Conservation (phyloP, 2,329 filamentous ascomycete genomes). For the Exserohilum turcica region DNA sequence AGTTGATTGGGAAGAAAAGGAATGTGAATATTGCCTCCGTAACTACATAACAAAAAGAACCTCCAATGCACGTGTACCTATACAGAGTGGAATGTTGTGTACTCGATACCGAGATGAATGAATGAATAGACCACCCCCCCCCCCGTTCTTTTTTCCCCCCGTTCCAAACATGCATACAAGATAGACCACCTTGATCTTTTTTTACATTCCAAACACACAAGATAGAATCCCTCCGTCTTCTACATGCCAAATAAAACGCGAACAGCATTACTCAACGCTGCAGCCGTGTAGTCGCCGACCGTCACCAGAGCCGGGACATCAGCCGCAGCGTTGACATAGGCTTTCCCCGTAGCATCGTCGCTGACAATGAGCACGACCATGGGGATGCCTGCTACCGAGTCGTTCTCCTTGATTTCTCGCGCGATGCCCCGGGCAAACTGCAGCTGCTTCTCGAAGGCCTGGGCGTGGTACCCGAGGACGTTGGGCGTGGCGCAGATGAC, state of each 20-base stretch:
- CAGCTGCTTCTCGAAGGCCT: slow-evolving; percentile 39
- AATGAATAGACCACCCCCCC: too few species aligned
- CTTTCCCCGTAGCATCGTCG: slow-evolving; percentile 17
- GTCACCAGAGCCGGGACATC: slow-evolving; percentile 38
- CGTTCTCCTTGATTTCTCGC: slow-evolving; percentile 20
- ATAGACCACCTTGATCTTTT: too few species aligned
- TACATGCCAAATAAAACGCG: slow-evolving; percentile 33
- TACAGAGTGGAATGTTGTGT: not conserved
- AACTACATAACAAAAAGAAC: not conserved
- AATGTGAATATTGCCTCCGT: not conserved
- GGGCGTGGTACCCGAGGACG: slow-evolving; percentile 26
- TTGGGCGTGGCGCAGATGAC: slow-evolving; percentile 52
- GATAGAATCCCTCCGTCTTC: not conserved
- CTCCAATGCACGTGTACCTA: not conserved
- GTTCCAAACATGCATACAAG: too few species aligned
- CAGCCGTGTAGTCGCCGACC: slow-evolving; percentile 36
- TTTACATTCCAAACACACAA: not conserved
- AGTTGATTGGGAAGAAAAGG: too few species aligned
- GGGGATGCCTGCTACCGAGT: slow-evolving; percentile 26
- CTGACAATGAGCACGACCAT: slow-evolving; percentile 36
- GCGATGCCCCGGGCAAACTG: slow-evolving; percentile 35
- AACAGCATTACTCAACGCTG: slow-evolving; percentile 33
- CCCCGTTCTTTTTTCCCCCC: too few species aligned
- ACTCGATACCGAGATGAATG: too few species aligned
- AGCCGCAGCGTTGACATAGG: slow-evolving; percentile 27